Base-by-base conservation (phyloP, 352 stramenopile genomes). In the Globisporangium megalacanthum region DNA sequence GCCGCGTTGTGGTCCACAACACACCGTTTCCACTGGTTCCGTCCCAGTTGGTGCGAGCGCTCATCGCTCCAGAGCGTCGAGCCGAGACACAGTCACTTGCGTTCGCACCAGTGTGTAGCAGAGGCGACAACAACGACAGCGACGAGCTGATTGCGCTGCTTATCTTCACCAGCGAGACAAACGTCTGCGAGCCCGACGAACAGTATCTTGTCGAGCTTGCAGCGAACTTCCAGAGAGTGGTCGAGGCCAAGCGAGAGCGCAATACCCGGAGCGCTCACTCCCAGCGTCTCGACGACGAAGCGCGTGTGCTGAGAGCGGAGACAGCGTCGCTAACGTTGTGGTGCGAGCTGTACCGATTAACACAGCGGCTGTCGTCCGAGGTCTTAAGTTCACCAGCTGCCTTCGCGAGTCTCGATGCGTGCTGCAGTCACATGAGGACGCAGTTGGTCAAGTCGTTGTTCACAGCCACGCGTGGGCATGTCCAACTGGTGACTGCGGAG, bases 21-120 rank as follows among this genome's bases (percentile, higher is more conserved):
- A 8, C 47, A 15, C 59, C 59, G 14, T 65, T 65, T n/a, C 10
- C 29, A 15, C 25, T 8, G 6, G 22, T 65, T 14, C 59, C 59
- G 0, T 3, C 20, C 3, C 45, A 41, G 17, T 22, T 65, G 14
- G 15, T 56, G 7, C 13, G 19, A 22, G 47, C 49, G 0, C 39
- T 65, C 8, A 22, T 1, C 6, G 39, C 17, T 17, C 19, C 13
- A 4, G 25, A 39, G 2, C 0, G 31, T 31, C 31, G 31, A n/a
- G 17, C 17, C 6, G 33, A 54, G 11, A 22, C 17, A 2, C 4
- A 22, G 19, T 59, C 58, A 36, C 36, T 59, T 36, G 19, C 22
- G 36, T 33, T 59, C 8, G 45, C 37, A 4, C 58, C 58, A 31
- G 42, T 64, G 35, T n/a, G 22, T 15, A 9, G 29, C 36, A 11